A percentile compares a stretch with the other conserved stretches of the same genome.
Evolutionary conservation across 139 green algal genomes (phyloP).

Genomic region (Nannochloris sp.): DNA sequence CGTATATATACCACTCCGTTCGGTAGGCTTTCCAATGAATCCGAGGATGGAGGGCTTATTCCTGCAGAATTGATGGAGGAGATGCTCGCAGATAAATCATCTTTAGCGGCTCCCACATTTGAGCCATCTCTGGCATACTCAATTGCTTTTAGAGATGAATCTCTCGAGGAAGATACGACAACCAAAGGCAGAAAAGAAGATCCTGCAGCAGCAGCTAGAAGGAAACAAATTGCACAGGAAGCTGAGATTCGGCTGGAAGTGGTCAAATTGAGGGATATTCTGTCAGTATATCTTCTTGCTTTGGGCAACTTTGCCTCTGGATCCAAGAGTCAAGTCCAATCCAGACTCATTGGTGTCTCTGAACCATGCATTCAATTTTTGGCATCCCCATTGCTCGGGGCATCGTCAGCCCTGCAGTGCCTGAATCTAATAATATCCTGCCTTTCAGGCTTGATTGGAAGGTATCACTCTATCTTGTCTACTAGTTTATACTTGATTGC

Average conservation of each 20-base stretch:
- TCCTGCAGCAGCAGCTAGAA: constrained; percentile 40
- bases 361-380: constrained; percentile 59
- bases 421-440: constrained; percentile 42
- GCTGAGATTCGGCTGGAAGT: constrained; percentile 47
- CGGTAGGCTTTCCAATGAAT: constrained; percentile 23
- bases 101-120: not conserved
- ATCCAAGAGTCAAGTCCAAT: constrained; percentile 31
- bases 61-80: constrained; percentile 21
- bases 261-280: constrained; percentile 27
- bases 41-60: constrained; percentile 22
- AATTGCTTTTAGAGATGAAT: not conserved
- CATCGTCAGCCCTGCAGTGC: constrained; percentile 47
- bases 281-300: constrained; percentile 46
- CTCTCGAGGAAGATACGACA: not conserved
- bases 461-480: constrained; percentile 32
- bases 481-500: constrained; percentile 49
- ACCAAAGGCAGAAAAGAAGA: constrained; percentile 31
- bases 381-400: constrained; percentile 50
- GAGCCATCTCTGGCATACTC: not conserved
- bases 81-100: constrained; percentile 14
- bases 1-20: constrained; percentile 52
- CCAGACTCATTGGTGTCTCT: constrained; percentile 43
- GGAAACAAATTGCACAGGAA: constrained; percentile 54
- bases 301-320: constrained; percentile 39
- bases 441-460: constrained; percentile 47